Evolutionary conservation across 306 rosid genomes (phyloP).

Genomic region (Arachis hypogaea): DNA sequence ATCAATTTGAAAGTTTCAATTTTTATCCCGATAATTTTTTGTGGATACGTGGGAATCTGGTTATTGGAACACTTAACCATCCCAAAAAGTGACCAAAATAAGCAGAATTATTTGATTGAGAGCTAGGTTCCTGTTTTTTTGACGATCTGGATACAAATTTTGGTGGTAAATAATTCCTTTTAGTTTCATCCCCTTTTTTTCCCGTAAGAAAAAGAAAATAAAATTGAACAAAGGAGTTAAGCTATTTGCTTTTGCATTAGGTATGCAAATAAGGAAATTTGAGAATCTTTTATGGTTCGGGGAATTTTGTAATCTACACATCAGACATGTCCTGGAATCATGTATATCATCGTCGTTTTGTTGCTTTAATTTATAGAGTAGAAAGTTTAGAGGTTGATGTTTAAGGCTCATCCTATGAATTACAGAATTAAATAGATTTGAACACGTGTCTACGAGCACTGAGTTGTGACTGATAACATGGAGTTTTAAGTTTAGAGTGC

Average conservation of each 20-base stretch:
- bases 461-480: constrained; percentile 28
- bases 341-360: background rate
- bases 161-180: constrained; percentile 33
- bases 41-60: constrained; percentile 35
- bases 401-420: constrained; percentile 9
- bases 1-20: constrained; percentile 39
- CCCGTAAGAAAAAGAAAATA: too few relatives aligned
- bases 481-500: constrained; percentile 11
- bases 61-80: constrained; percentile 35
- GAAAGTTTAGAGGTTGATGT: constrained; percentile 27
- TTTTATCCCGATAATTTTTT: constrained; percentile 29
- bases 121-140: constrained; percentile 36
- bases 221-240: constrained; percentile 23
- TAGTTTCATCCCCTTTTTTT: constrained; percentile 14
- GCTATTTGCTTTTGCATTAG: constrained; percentile 21
- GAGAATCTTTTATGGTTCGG: constrained; percentile 29
- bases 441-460: background rate
- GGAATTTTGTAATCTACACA: constrained; percentile 26
- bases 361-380: constrained; percentile 18
- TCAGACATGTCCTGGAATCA: background rate
- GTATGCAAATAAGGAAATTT: constrained; percentile 40
- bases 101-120: constrained; percentile 32
- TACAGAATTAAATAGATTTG: constrained; percentile 2
- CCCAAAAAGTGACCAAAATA: constrained; percentile 18
- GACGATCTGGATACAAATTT: constrained; percentile 36